A percentile compares a stretch with the other conserved stretches of the same genome.
These are phyloP conservation scores for Chaetomium strumarium DNA, from an alignment of 2,329 filamentous ascomycete species.

Conservation along the genomic window DNA sequence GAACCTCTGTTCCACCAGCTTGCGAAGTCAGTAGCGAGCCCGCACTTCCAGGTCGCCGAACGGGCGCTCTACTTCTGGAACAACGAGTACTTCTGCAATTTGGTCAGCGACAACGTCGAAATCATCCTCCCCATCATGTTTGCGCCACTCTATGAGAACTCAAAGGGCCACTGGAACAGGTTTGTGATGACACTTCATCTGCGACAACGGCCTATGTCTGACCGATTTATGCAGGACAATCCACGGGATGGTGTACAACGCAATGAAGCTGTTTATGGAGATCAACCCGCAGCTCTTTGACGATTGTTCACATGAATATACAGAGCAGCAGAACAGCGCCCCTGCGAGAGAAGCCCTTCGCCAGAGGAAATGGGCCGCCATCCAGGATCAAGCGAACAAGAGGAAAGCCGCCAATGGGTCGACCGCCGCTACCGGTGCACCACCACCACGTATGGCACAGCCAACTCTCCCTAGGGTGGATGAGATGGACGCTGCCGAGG, in stretches of 20 bases:
- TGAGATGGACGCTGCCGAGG: conserved; percentile 75
- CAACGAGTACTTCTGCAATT: conserved; percentile 99
- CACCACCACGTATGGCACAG: conserved; percentile 27
- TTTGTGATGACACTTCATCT: conserved; percentile 39
- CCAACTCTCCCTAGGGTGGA: conserved; percentile 51
- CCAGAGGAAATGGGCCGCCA: conserved; percentile 81
- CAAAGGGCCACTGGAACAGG: conserved; percentile 99
- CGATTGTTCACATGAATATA: conserved; percentile 97
- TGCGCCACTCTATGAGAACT: conserved; percentile 95
- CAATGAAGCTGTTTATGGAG: conserved; percentile 99
- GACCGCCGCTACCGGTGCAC: conserved; percentile 29
- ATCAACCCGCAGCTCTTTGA: conserved; percentile 98
- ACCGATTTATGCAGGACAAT: conserved; percentile 64
- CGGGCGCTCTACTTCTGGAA: conserved; percentile 99
- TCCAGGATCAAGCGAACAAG: conserved; percentile 73
- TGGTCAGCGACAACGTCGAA: conserved; percentile 98
- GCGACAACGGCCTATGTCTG: conserved; percentile 24
- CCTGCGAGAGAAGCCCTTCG: conserved; percentile 76
- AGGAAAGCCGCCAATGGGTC: conserved; percentile 45
- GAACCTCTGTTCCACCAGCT: conserved; percentile 96
- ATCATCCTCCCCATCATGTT: conserved; percentile 99
- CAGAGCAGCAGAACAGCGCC: conserved; percentile 88
- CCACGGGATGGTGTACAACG: conserved; percentile 99
- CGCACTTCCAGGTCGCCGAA: conserved; percentile 98
- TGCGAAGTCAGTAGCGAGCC: conserved; percentile 95